Conservation (phyloP, 176 grass and related monocot species). For the Miscanthus lutarioriparius region DNA sequence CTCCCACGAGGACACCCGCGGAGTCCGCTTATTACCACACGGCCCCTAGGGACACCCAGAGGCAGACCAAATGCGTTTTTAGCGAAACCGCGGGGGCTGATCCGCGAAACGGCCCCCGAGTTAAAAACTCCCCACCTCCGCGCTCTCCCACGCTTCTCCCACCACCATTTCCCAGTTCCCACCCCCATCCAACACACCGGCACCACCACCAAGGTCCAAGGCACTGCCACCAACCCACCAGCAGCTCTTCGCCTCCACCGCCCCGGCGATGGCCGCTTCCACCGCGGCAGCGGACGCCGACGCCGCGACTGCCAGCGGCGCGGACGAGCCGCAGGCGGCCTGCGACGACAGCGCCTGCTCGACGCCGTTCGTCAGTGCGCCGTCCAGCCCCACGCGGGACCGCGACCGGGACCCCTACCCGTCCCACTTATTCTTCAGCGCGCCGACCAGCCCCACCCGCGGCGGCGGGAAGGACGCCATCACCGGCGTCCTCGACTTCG, state of each 20-base stretch:
- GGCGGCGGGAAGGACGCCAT: neutral
- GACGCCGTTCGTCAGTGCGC: slow-evolving; percentile 66
- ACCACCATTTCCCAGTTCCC: neutral
- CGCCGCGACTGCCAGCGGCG: neutral
- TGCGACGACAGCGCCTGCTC: slow-evolving; percentile 66
- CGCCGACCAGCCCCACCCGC: slow-evolving; percentile 80
- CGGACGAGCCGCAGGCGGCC: neutral
- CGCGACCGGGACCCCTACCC: neutral
- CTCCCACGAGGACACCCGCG: neutral
- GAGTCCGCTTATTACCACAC: fast-evolving
- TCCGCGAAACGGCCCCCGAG: neutral
- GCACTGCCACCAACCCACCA: neutral
- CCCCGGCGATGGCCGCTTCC: neutral
- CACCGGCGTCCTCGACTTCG: slow-evolving; percentile 52
- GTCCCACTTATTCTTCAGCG: slow-evolving; percentile 78
- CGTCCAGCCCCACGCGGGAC: slow-evolving; percentile 56
- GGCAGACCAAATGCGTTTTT: neutral
- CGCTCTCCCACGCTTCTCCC: neutral
- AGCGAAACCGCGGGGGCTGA: fast-evolving
- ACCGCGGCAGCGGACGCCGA: neutral
- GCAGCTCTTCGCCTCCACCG: neutral
- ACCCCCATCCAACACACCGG: neutral
- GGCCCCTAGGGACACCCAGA: too few species aligned
- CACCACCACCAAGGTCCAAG: neutral
- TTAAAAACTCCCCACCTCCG: slow-evolving; percentile 30